phyloP scores from a whole-genome alignment of 2,329 filamentous ascomycete genomes.

The Venturia nashicola region DNA sequence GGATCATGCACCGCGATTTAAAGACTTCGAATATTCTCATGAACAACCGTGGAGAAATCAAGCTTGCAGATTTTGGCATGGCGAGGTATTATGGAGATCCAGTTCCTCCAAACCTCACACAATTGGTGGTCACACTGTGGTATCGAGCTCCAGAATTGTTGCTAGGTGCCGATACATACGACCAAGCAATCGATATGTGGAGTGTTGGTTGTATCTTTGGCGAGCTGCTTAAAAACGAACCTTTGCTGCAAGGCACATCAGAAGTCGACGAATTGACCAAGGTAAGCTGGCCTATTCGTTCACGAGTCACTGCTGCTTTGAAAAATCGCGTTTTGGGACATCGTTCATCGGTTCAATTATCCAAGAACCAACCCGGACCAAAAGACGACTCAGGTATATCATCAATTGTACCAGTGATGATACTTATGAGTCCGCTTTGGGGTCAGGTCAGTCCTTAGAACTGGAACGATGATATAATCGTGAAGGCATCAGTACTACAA shows the following conservation, averaged over 20 bases:
- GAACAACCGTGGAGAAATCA: constrained; percentile 88
- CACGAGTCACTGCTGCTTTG: not conserved
- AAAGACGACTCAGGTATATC: too few relatives aligned
- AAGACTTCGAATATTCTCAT: constrained; percentile 91
- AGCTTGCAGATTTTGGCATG: constrained; percentile 98
- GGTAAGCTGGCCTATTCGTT: constrained; percentile 21
- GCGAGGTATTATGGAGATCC: constrained; percentile 79
- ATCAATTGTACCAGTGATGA: too few relatives aligned
- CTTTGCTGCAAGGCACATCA: constrained; percentile 76
- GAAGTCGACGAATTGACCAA: constrained; percentile 81
- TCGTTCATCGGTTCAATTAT: not conserved
- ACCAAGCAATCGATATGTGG: constrained; percentile 79
- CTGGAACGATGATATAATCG: not conserved
- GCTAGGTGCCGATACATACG: constrained; percentile 67
- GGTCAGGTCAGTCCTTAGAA: too few relatives aligned
- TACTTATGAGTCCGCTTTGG: too few relatives aligned
- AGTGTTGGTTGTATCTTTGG: constrained; percentile 92
- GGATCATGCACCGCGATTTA: constrained; percentile 82
- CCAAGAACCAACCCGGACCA: not conserved
- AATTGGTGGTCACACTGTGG: constrained; percentile 93
- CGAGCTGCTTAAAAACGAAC: constrained; percentile 73
- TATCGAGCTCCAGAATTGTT: constrained; percentile 88
- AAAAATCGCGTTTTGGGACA: not conserved
- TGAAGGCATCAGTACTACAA: constrained; percentile 44
- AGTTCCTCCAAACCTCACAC: constrained; percentile 61